Base-by-base conservation (phyloP, 176 grass and related monocot species). In the Areca catechu region DNA sequence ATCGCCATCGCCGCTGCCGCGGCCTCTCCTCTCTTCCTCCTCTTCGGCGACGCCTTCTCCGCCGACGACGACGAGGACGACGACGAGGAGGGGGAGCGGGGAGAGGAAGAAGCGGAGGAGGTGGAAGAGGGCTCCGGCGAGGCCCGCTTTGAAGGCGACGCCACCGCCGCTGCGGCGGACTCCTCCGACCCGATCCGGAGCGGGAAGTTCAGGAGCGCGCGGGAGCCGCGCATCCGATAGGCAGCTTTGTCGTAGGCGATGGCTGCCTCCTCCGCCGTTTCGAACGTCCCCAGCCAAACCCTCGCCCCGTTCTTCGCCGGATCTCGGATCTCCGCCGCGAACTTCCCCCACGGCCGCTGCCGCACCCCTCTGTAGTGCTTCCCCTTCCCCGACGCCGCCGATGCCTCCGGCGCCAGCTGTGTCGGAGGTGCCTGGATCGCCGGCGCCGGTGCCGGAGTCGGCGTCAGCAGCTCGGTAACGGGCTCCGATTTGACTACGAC, bases 201-300 rank as follows among this genome's bases (percentile, higher is more conserved):
- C 14, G 94, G 94, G 80, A 93, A 98, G 69, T 98, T 98, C 73
- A 98, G 89, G 75, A 98, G 81, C 49, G 94, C 94, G 63, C 94
- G 83, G n/a, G 94, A 83, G 53, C 94, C 94, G 54, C 94, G 94
- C 79, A 98, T 98, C 72, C 94, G 73, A 76, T 80, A 98, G 23
- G 88, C 94, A 29, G 88, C 84, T 65, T 82, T 84, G 57, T 98
- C 94, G 51, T 98, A 98, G 0, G 94, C 94, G 17, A 93, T 24
- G 14, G 84, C 94, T 18, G 92, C 86, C 60, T 97, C 86, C 86
- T 97, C 86, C 21, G 92, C 83, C 24, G 80, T 82, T 65, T 85
- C 92, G 68, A 82, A 97, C 20, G 93, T 97, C 60, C 93, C 93
- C 21, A 97, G 83, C 93, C 93, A 93, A 10, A 99, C 82, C 22